Conservation (phyloP, 495 filamentous ascomycete species). For the Penicillium cataractarum region DNA sequence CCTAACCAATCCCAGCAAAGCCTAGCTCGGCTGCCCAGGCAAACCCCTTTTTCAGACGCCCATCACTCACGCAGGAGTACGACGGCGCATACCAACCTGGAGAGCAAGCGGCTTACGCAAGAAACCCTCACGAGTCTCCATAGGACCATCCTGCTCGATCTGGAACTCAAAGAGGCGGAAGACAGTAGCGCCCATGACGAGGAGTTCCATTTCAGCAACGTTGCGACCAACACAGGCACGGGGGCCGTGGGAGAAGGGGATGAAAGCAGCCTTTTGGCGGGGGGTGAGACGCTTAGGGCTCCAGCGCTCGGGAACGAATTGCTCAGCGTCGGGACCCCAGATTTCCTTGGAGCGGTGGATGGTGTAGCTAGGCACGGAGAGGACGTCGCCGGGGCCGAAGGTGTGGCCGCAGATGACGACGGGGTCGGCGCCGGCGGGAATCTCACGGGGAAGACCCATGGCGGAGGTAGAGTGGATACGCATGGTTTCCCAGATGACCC, state of each 20-base stretch:
- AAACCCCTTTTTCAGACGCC: not conserved
- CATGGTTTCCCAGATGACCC: constrained; percentile 86
- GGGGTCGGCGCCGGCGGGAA: constrained; percentile 63
- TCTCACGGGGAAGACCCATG: constrained; percentile 82
- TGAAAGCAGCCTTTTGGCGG: constrained; percentile 74
- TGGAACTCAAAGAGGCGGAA: constrained; percentile 76
- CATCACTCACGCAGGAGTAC: constrained; percentile 23
- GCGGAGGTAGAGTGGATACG: constrained; percentile 88
- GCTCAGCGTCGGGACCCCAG: constrained; percentile 78
- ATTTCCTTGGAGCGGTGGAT: constrained; percentile 82
- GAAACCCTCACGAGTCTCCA: constrained; percentile 88
- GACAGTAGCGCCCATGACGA: constrained; percentile 76
- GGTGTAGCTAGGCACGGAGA: constrained; percentile 84
- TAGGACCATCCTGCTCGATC: constrained; percentile 63
- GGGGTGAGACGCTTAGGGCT: constrained; percentile 52
- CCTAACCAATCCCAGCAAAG: not conserved
- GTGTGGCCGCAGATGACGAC: constrained; percentile 59
- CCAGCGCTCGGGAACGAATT: constrained; percentile 87
- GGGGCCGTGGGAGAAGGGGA: constrained; percentile 84
- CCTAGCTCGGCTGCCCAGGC: not conserved
- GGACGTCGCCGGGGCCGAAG: constrained; percentile 75
- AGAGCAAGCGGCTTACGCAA: constrained; percentile 83
- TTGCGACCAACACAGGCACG: constrained; percentile 82
- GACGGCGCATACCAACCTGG: constrained; percentile 68
- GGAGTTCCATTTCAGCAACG: constrained; percentile 93